A percentile compares a stretch with the other conserved stretches of the same genome.
Evolutionary conservation across 176 grass and related monocot species (phyloP).

Genomic region (Avena insularis): DNA sequence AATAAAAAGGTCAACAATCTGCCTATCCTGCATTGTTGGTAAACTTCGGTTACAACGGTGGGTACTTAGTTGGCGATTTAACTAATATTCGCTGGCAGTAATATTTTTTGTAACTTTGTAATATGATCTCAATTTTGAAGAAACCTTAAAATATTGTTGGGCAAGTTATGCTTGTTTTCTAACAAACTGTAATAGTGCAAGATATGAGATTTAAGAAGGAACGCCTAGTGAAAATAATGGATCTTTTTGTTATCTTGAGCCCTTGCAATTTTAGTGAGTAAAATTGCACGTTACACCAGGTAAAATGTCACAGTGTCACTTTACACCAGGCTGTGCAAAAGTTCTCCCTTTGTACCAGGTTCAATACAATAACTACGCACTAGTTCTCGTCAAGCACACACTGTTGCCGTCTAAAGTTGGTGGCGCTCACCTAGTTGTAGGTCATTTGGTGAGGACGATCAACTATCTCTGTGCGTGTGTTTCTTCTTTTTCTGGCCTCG

Average conservation of each 20-base stretch:
- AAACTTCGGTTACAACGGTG: neutral
- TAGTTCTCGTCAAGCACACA: neutral
- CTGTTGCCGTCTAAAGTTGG: too few relatives aligned
- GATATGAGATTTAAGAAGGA: neutral
- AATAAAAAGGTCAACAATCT: neutral
- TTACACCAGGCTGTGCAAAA: neutral
- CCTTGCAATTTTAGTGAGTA: neutral
- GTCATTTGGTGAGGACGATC: too few relatives aligned
- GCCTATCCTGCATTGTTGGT: neutral
- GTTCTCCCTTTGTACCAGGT: neutral
- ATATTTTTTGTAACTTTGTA: neutral
- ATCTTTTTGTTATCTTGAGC: neutral
- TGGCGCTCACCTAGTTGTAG: too few relatives aligned
- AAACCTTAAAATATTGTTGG: neutral
- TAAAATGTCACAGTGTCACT: conserved; percentile 7
- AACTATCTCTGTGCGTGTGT: too few relatives aligned
- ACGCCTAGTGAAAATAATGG: neutral
- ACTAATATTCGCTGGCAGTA: neutral
- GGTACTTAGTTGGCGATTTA: neutral
- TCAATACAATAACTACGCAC: neutral
- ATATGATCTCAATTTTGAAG: neutral
- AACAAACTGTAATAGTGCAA: neutral
- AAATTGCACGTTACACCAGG: neutral
- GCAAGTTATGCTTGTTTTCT: conserved; percentile 9
- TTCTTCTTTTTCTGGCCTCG: too few relatives aligned